phyloP scores from a whole-genome alignment of 208 protist genomes.

The Trypanosoma brucei region DNA sequence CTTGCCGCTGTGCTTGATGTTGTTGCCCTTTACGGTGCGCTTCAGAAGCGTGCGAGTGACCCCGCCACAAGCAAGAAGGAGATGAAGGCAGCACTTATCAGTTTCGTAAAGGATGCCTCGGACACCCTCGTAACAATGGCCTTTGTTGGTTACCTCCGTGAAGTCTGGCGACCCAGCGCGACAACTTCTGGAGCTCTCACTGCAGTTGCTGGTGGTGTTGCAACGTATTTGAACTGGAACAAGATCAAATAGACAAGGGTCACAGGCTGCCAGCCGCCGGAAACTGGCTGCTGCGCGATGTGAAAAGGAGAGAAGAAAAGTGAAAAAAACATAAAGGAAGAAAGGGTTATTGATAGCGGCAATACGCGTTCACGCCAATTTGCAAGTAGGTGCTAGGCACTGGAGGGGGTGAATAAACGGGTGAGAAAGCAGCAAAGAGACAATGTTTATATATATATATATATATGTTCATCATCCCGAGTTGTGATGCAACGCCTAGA shows the following conservation, averaged over 20 bases:
- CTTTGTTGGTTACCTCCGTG: conserved; percentile 72
- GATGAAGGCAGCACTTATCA: conserved; percentile 68
- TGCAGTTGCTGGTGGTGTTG: conserved; percentile 78
- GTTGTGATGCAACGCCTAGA: too few relatives aligned
- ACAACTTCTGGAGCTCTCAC: conserved; percentile 70
- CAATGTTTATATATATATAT: too few relatives aligned
- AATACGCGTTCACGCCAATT: too few relatives aligned
- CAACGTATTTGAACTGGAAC: conserved; percentile 88
- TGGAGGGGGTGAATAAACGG: too few relatives aligned
- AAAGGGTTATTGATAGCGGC: too few relatives aligned
- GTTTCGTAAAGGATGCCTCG: conserved; percentile 70
- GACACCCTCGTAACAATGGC: conserved; percentile 85
- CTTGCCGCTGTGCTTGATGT: conserved; percentile 83
- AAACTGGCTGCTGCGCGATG: background rate
- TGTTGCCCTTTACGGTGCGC: conserved; percentile 52
- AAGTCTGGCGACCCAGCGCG: conserved; percentile 62
- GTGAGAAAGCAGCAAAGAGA: too few relatives aligned
- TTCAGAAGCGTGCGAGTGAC: conserved; percentile 54
- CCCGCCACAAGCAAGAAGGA: conserved; percentile 60
- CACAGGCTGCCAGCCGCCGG: too few relatives aligned
- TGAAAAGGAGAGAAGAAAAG: background rate
- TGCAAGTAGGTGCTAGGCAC: too few relatives aligned
- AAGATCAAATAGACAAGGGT: conserved; percentile 63
- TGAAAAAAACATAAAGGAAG: too few relatives aligned
- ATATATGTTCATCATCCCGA: too few relatives aligned